Percentiles rank a stretch among this genome's conserved stretches.
Evolutionary conservation across 345 rosid genomes (phyloP).

Genomic region (Murraya paniculata): DNA sequence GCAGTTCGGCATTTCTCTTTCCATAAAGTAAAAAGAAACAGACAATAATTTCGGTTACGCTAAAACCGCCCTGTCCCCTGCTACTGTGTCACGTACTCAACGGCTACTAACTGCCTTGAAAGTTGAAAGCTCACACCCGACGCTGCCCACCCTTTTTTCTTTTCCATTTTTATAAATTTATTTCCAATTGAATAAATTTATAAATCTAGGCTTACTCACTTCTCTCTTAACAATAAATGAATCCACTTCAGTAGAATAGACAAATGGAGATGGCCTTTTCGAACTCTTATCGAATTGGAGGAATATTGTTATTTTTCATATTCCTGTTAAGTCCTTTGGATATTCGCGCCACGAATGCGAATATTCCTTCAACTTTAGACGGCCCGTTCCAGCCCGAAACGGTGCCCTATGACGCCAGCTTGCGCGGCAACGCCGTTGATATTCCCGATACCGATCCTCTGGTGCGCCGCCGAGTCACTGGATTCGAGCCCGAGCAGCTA

Average conservation of each 20-base stretch:
- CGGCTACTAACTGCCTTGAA: neutral
- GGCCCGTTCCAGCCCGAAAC: constrained; percentile 71
- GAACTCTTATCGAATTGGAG: neutral
- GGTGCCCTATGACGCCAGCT: constrained; percentile 47
- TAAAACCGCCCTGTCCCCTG: neutral
- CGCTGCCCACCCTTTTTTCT: too few species aligned
- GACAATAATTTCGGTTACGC: neutral
- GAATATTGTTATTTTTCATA: neutral
- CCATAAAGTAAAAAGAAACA: neutral
- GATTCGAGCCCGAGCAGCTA: constrained; percentile 67
- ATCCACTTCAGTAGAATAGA: too few species aligned
- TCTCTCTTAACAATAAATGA: neutral
- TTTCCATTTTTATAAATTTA: neutral
- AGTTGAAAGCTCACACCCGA: neutral
- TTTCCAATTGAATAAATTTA: too few species aligned
- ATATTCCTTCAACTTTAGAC: constrained; percentile 54
- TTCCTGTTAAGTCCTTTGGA: neutral
- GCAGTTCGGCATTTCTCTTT: too few species aligned
- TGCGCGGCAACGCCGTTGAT: constrained; percentile 64
- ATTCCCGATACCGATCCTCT: constrained; percentile 64
- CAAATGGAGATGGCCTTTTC: neutral
- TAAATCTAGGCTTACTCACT: neutral
- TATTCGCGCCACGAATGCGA: neutral
- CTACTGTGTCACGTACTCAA: neutral
- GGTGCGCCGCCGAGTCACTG: constrained; percentile 50